Base-by-base conservation (phyloP, 106 monocot species). In the Iris macrosiphon region DNA sequence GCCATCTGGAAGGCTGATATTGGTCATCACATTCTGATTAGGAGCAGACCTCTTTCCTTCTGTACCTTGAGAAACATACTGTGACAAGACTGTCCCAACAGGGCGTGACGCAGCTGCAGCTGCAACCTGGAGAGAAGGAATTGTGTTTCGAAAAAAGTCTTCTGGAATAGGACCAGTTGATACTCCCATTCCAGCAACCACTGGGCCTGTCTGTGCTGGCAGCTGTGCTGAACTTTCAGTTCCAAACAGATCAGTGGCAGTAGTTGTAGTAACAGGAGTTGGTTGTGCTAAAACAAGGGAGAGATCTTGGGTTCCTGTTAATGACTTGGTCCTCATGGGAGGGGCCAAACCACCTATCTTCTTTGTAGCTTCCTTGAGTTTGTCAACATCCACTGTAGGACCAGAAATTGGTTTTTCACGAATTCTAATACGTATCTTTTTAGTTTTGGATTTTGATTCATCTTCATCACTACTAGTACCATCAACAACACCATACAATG, bases 111-210 rank as follows among this genome's bases (percentile, higher is more conserved):
- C 69, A 30, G 90, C 53, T 18, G 77, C 35, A 43, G 89, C 79
- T 15, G 72, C 85, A 63, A 90, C 77, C 54, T 86, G 65, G 27
- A 90, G 64, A 2, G 96, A 90, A 27, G 90, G 78, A 55, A 98
- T 80, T 2, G 96, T 98, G 34, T 98, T 87, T 57, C 87, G 79
- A 70, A 90, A 98, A 49, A 98, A 98, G 45, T 98, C 86, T 74
- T 98, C 96, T 23, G 96, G 96, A 30, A 98, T 98, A 9, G 96
- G 96, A 23, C 80, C 76, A 49, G 80, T 74, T 61, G 78, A 37
- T 33, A 80, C 80, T 52, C 96, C 90, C 65, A 57, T 77, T 34
- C 81, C 81, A 3, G 40, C 46, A 67, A 76, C 73, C 51, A 62
- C 62, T 25, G 78, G 49, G 41, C 64, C 59, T 24, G 71, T 22